Conservation (phyloP, 768 basidiomycete genomes). For the Boletus coccyginus region DNA sequence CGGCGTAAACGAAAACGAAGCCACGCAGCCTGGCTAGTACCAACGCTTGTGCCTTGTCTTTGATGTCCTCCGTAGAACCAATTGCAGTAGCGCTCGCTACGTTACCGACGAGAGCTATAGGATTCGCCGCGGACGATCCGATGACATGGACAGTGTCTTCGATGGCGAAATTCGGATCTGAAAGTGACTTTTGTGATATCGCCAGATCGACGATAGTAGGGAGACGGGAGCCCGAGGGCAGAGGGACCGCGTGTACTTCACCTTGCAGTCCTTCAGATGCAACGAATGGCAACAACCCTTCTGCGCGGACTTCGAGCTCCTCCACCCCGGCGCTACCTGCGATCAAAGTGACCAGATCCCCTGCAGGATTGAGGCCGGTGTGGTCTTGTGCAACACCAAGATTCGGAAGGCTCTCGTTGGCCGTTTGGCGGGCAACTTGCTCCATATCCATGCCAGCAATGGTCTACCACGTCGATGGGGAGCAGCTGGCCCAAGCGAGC, state of each 20-base stretch:
- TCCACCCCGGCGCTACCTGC: not conserved
- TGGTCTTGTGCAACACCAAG: not conserved
- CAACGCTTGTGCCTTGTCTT: constrained; percentile 1
- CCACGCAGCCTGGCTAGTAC: constrained; percentile 10
- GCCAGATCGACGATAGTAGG: not conserved
- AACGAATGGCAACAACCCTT: not conserved
- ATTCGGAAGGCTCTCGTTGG: not conserved
- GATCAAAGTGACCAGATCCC: not conserved
- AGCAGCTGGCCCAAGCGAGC: not conserved
- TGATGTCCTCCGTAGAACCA: not conserved
- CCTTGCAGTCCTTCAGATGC: not conserved
- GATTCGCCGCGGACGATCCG: not conserved
- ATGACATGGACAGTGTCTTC: not conserved
- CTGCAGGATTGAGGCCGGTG: not conserved
- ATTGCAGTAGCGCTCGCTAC: not conserved
- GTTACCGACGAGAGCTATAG: not conserved
- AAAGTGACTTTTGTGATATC: not conserved
- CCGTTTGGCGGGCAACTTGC: not conserved
- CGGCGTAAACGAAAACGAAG: constrained; percentile 8
- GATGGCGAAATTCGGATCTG: not conserved
- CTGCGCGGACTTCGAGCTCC: not conserved
- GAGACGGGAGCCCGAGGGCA: not conserved
- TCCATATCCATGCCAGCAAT: constrained; percentile 1
- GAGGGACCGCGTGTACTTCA: not conserved
- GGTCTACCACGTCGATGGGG: not conserved